These are phyloP conservation scores for Panellus pusillus DNA, from an alignment of 768 basidiomycete genomes.

Conservation along the genomic window DNA sequence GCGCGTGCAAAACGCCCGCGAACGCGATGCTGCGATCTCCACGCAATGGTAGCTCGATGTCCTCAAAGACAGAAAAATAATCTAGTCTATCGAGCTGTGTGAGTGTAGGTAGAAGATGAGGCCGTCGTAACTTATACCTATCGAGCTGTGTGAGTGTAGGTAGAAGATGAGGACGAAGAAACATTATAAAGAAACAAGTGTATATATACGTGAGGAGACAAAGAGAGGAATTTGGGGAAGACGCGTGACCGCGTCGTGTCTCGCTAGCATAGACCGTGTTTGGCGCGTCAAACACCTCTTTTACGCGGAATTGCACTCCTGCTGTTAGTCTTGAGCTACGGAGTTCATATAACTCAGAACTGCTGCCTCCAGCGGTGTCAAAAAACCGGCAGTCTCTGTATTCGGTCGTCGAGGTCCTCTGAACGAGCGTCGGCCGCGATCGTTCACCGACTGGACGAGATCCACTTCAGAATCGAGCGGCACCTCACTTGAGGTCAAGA, in stretches of 20 bases:
- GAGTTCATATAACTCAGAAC: too few relatives aligned
- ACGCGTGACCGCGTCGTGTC: background rate
- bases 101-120: too few relatives aligned
- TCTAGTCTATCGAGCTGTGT: background rate
- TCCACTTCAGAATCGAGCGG: background rate
- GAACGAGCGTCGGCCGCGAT: background rate
- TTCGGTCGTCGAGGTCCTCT: background rate
- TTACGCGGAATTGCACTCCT: too few relatives aligned
- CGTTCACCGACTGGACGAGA: background rate
- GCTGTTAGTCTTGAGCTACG: too few relatives aligned
- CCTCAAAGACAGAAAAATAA: background rate
- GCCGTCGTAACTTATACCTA: too few relatives aligned
- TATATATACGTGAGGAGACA: background rate
- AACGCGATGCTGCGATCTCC: background rate
- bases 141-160: too few relatives aligned
- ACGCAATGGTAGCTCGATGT: background rate
- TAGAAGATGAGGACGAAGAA: too few relatives aligned
- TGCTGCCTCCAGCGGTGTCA: background rate
- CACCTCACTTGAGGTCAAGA: background rate
- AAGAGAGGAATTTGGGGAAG: background rate
- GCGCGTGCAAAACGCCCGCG: too few relatives aligned
- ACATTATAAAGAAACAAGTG: background rate
- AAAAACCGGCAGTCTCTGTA: background rate
- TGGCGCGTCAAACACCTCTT: background rate
- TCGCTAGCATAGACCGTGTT: constrained; percentile 8